These are phyloP conservation scores for Hypomontagnella monticulosa DNA, from an alignment of 495 filamentous ascomycete genomes.

Conservation along the genomic window DNA sequence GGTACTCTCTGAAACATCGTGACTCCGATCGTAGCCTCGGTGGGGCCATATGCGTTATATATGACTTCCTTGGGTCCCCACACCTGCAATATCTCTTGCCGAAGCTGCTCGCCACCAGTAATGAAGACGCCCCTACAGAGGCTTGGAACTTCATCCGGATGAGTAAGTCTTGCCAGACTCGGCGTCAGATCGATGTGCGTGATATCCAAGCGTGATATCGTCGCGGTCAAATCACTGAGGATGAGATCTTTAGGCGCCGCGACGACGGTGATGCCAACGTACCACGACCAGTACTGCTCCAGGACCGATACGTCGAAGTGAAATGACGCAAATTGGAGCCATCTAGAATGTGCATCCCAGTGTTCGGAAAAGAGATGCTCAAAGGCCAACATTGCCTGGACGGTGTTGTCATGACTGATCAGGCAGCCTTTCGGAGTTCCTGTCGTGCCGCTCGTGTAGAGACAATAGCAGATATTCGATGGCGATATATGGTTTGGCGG, in stretches of 20 bases:
- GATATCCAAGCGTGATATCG: constrained; percentile 74
- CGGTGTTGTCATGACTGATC: constrained; percentile 76
- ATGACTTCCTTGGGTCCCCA: constrained; percentile 73
- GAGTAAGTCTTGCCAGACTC: constrained; percentile 67
- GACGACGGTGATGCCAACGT: constrained; percentile 80
- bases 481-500: constrained; percentile 44
- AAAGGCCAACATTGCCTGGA: constrained; percentile 82
- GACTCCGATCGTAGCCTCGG: constrained; percentile 88
- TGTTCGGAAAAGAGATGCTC: constrained; percentile 71
- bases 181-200: constrained; percentile 89
- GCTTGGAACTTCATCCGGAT: constrained; percentile 73
- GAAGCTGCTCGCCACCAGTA: constrained; percentile 76
- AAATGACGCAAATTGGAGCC: constrained; percentile 88
- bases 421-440: constrained; percentile 82
- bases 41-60: constrained; percentile 86
- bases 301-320: constrained; percentile 90
- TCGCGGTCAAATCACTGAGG: constrained; percentile 75
- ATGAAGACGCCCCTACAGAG: constrained; percentile 78
- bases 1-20: constrained; percentile 81
- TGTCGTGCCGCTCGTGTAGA: constrained; percentile 86
- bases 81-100: constrained; percentile 74
- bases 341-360: constrained; percentile 75
- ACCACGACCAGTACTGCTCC: constrained; percentile 92
- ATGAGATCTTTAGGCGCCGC: constrained; percentile 80
- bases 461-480: constrained; percentile 70